Evolutionary conservation across 2,329 filamentous ascomycete species (phyloP), one percentile per base, ranked within the genome.

Genomic region (Sphaerulina musiva): DNA sequence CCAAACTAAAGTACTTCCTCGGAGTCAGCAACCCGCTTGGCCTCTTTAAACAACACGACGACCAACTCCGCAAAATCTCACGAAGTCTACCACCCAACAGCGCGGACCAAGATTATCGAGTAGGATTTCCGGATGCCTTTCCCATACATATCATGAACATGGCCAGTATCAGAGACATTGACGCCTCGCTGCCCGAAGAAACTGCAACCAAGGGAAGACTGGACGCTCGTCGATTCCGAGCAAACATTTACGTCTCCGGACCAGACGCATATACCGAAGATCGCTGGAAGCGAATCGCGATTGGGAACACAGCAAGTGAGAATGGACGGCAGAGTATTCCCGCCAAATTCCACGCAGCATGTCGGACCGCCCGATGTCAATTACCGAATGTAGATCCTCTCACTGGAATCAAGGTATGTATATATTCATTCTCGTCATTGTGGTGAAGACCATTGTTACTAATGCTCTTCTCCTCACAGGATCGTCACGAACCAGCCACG

Each of bases 111-210:
- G 83, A 84, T 60, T 80, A 84, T 1, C 74, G 81, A 5, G 78
- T 85, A 10, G 82, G 82, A 47, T 87, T 88, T 66, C 82, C 85
- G 57, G 86, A 89, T 67, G 81, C 81, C 43, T 89, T 86, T 66
- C 85, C 86, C 1, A 72, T 90, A 12, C 83, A 87, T 60, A 71
- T 90, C 41, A 70, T 88, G 48, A 87, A 81, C 60, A 68, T 89
- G 14, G 76, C 78, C 44, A 86, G 82, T 59, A 74, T 89, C 20
- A 78, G 79, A 46, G 77, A 82, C 46, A 75, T 87, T 26, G 80
- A 83, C 55, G 69, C 73, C 2, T 73, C 79, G 45, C 75, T 87
- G 6, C 74, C 77, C 1, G 77, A 76, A 59, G 76, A 77, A 47
- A 70, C 68, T 76, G 23, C 79, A 14, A 38, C 50, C 23, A 65